Base-by-base conservation (phyloP, 2,329 filamentous ascomycete genomes). In the Leptographium lundbergii region DNA sequence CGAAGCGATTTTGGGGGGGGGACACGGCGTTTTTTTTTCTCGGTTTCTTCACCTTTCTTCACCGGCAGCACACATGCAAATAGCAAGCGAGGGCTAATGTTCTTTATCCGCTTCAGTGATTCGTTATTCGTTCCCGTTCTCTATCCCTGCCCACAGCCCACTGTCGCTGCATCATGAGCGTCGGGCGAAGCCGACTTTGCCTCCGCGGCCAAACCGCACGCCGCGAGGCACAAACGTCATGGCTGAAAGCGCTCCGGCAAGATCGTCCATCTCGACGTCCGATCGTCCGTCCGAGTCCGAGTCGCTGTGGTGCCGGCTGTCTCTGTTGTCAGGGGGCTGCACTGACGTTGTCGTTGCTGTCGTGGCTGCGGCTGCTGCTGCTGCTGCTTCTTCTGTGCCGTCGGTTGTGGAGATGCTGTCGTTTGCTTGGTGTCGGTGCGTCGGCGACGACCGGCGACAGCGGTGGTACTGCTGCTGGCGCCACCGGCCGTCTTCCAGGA, bases 161-260 rank as follows among this genome's bases (percentile, higher is more conserved):
- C 9, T 45, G 42, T n/a, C 39, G 17, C 6, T 27, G 27, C 27
- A 7, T 54, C 36, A 59, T 66, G 70, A 81, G 65, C 68, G 71
- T 65, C 72, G 80, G 36, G 77, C 71, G 64, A 85, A 81, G 0
- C 81, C 81, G 48, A 75, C 70, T 60, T 76, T 77, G 54, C 77
- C 73, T 53, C 72, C 74, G n/a, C 76, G 77, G 17, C 85, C 85
- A 68, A 89, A 88, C 11, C 80, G 78, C 56, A 89, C 73, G 64
- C 81, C 86, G 24, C 77, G 75, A 22, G 88, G 88, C 6, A 91
- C 77, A 66, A 91, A 89, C 57, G 81, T 81, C 61, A 91, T 72
- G 4, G 85, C 76, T 1, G 86, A 88, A 85, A 91, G 88, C 59
- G 85, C 82, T 9, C 78, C 79, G 1, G 81, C 73, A 5, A 91